A percentile compares a stretch with the other conserved stretches of the same genome.
Evolutionary conservation across 352 stramenopile species (phyloP).

Genomic region (Phytophthora sansomeana): DNA sequence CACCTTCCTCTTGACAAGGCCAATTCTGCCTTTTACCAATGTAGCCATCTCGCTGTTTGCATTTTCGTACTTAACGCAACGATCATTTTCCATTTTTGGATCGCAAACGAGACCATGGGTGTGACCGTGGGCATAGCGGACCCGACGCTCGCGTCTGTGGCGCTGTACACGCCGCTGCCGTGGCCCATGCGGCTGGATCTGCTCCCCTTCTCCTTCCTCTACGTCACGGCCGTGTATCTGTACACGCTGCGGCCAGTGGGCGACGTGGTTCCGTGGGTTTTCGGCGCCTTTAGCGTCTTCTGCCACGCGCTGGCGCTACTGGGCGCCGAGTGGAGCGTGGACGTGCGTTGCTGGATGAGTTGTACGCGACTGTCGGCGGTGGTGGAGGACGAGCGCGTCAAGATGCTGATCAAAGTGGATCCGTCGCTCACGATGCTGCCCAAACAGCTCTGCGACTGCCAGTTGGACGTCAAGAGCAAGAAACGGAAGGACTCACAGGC

Average conservation of each 20-base stretch:
- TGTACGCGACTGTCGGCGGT: slow-evolving; percentile 48
- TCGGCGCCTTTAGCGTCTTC: slow-evolving; percentile 54
- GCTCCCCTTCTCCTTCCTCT: slow-evolving; percentile 74
- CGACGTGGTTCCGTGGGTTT: slow-evolving; percentile 55
- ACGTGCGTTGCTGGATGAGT: slow-evolving; percentile 68
- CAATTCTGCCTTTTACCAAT: background rate
- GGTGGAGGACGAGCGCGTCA: slow-evolving; percentile 72
- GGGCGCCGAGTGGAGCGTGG: slow-evolving; percentile 69
- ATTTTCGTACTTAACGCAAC: slow-evolving; percentile 45
- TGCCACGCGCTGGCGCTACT: slow-evolving; percentile 56
- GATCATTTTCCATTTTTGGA: slow-evolving; percentile 17
- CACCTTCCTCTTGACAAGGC: background rate
- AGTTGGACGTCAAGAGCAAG: slow-evolving; percentile 29
- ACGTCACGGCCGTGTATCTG: slow-evolving; percentile 67
- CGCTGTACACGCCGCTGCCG: slow-evolving; percentile 74
- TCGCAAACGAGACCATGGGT: slow-evolving; percentile 23
- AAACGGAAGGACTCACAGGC: slow-evolving; percentile 27
- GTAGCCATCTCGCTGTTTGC: slow-evolving; percentile 6
- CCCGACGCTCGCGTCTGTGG: slow-evolving; percentile 56
- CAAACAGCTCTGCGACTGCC: slow-evolving; percentile 63
- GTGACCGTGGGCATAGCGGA: slow-evolving; percentile 56
- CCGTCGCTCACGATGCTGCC: slow-evolving; percentile 59
- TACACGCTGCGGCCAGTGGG: slow-evolving; percentile 52
- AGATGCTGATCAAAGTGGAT: slow-evolving; percentile 60
- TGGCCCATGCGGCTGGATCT: slow-evolving; percentile 67